Percentiles rank a stretch among this genome's conserved stretches.
Evolutionary conservation across 2,329 filamentous ascomycete genomes (phyloP).

Genomic region (Fusarium dlaminii): DNA sequence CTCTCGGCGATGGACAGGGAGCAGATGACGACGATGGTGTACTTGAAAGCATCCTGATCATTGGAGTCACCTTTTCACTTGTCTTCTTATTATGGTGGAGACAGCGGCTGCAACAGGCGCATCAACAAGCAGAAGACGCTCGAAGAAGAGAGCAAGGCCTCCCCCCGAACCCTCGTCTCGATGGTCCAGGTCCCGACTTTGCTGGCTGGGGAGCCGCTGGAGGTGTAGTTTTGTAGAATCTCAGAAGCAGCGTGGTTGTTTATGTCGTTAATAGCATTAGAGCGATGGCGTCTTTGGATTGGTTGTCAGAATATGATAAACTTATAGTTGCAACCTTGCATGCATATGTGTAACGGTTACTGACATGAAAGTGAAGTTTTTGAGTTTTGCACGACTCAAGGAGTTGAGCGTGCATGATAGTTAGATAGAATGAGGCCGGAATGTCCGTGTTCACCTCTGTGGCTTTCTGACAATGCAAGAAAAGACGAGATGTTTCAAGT

Average conservation of each 20-base stretch:
- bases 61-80: conserved; percentile 78
- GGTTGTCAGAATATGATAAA: conserved; percentile 13
- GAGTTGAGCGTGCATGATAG: not conserved
- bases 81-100: conserved; percentile 84
- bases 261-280: conserved; percentile 36
- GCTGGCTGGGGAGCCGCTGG: conserved; percentile 51
- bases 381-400: not conserved
- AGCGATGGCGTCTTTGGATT: conserved; percentile 45
- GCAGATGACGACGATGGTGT: conserved; percentile 77
- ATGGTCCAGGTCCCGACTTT: conserved; percentile 43
- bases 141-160: conserved; percentile 47
- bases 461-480: conserved; percentile 17
- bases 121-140: conserved; percentile 49
- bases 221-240: conserved; percentile 46
- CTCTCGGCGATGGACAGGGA: conserved; percentile 68
- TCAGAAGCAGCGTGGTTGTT: conserved; percentile 24
- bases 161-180: conserved; percentile 39
- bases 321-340: not conserved
- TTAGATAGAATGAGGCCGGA: not conserved
- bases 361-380: not conserved
- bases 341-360: not conserved
- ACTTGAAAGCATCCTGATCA: conserved; percentile 84
- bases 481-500: conserved; percentile 19
- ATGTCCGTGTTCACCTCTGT: not conserved
- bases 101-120: conserved; percentile 72